phyloP scores from a whole-genome alignment of 2,329 filamentous ascomycete genomes.

The Alternaria triticina region DNA sequence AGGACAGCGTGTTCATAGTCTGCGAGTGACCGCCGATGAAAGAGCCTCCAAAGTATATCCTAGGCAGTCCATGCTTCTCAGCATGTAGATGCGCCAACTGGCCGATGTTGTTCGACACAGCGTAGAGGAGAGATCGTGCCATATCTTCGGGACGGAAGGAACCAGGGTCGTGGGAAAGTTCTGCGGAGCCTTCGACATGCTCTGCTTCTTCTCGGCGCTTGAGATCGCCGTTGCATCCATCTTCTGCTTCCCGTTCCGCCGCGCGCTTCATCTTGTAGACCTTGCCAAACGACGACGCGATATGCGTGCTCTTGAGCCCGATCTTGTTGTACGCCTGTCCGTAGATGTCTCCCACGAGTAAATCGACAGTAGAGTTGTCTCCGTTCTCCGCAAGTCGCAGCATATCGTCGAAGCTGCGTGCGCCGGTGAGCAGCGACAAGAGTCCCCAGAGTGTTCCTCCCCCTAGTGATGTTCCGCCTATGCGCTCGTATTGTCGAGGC shows the following conservation, averaged over 20 bases:
- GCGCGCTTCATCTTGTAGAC: conserved; percentile 91
- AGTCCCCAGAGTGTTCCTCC: conserved; percentile 98
- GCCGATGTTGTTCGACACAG: conserved; percentile 94
- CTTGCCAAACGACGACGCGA: conserved; percentile 95
- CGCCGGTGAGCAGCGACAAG: conserved; percentile 88
- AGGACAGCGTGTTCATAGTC: conserved; percentile 96
- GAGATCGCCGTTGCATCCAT: conserved; percentile 62
- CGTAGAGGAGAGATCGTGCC: conserved; percentile 88
- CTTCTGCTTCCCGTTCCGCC: conserved; percentile 79
- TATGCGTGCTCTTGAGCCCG: conserved; percentile 91
- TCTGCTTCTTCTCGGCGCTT: conserved; percentile 46
- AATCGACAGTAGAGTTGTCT: conserved; percentile 92
- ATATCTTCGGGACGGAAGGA: conserved; percentile 83
- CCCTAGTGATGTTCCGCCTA: conserved; percentile 92
- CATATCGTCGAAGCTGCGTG: conserved; percentile 97
- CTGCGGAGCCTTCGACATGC: conserved; percentile 38
- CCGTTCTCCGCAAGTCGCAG: conserved; percentile 86
- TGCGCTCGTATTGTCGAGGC: conserved; percentile 82
- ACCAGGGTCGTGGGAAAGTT: conserved; percentile 46
- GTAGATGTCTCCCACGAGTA: conserved; percentile 98
- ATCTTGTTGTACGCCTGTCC: conserved; percentile 96
- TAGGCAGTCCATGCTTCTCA: conserved; percentile 86
- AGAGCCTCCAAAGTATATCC: conserved; percentile 97
- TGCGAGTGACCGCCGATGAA: conserved; percentile 96
- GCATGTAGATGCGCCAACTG: conserved; percentile 98